Evolutionary conservation across 768 basidiomycete species (phyloP).

Genomic region (Macrolepiota albuminosa): DNA sequence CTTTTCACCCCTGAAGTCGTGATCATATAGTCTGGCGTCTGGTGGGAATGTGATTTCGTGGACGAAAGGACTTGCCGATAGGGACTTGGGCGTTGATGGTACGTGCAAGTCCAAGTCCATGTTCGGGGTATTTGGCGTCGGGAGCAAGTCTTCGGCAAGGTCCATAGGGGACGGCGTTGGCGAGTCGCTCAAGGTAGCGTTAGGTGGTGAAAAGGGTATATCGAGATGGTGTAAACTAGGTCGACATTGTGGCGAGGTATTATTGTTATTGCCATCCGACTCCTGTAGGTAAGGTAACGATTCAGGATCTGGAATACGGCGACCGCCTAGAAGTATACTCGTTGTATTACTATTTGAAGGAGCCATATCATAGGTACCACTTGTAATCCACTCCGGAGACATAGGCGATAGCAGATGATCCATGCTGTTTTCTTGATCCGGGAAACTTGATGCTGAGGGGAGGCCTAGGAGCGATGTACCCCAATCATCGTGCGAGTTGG

Average conservation of each 20-base stretch:
- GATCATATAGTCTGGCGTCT: slow-evolving; percentile 3
- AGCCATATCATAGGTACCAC: slow-evolving; percentile 2
- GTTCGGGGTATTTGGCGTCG: slow-evolving; percentile 15
- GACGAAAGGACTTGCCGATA: slow-evolving; percentile 10
- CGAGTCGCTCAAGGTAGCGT: slow-evolving; percentile 7
- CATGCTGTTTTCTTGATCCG: not conserved
- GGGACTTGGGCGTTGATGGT: slow-evolving; percentile 20
- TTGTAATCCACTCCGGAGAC: slow-evolving; percentile 15
- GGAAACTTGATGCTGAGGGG: slow-evolving; percentile 3
- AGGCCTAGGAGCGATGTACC: slow-evolving; percentile 6
- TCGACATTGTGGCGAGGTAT: slow-evolving; percentile 8
- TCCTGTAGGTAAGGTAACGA: slow-evolving; percentile 5
- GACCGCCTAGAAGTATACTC: slow-evolving; percentile 1
- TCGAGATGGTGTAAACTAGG: slow-evolving; percentile 15
- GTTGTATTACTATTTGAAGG: not conserved
- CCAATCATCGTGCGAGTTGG: slow-evolving; percentile 7
- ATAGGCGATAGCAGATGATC: slow-evolving; percentile 12
- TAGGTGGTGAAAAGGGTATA: slow-evolving; percentile 11
- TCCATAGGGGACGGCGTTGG: slow-evolving; percentile 11
- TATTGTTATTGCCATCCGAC: slow-evolving; percentile 2
- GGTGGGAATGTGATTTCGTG: slow-evolving; percentile 1
- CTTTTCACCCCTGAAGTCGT: not conserved
- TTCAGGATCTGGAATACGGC: not conserved
- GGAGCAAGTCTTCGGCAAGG: slow-evolving; percentile 16
- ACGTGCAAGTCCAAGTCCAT: slow-evolving; percentile 8